Conservation (phyloP, 2,329 filamentous ascomycete genomes). For the Pestalotiopsis sp. region DNA sequence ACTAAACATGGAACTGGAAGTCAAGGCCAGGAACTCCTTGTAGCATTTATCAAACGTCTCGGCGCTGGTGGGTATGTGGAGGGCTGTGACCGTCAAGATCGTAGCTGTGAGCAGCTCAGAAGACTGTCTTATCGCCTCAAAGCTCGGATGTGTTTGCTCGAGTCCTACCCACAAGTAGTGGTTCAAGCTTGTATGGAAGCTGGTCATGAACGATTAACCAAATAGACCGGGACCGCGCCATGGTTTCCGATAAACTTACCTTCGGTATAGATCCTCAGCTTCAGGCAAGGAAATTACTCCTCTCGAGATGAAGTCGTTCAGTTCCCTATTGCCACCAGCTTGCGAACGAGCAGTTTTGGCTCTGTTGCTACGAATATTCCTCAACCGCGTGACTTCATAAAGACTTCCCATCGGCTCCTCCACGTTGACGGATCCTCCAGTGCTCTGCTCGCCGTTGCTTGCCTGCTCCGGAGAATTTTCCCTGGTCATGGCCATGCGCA, state of each 20-base stretch:
- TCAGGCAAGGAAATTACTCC: conserved; percentile 47
- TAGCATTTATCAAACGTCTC: conserved; percentile 57
- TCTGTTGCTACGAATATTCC: conserved; percentile 29
- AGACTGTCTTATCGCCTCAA: conserved; percentile 54
- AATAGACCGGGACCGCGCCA: background rate
- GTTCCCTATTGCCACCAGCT: conserved; percentile 1
- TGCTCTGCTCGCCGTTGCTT: conserved; percentile 36
- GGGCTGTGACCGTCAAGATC: conserved; percentile 60
- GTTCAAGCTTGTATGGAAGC: conserved; percentile 51
- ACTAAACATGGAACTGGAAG: conserved; percentile 60
- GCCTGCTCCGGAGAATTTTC: conserved; percentile 46
- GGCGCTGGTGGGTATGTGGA: conserved; percentile 59
- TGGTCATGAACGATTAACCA: conserved; percentile 3
- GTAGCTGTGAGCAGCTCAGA: conserved; percentile 60
- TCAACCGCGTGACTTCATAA: conserved; percentile 56
- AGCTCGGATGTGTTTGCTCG: conserved; percentile 49
- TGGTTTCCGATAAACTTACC: conserved; percentile 22
- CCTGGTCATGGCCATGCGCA: conserved; percentile 44
- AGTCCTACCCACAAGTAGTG: conserved; percentile 56
- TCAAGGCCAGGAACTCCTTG: conserved; percentile 58
- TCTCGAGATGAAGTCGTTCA: conserved; percentile 51
- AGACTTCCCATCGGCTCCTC: conserved; percentile 55
- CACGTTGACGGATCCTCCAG: conserved; percentile 34
- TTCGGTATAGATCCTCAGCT: conserved; percentile 50
- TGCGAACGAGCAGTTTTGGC: conserved; percentile 16